These are phyloP conservation scores for Rhodofomes roseus DNA, from an alignment of 1,284 basidiomycete genomes.

Conservation along the genomic window DNA sequence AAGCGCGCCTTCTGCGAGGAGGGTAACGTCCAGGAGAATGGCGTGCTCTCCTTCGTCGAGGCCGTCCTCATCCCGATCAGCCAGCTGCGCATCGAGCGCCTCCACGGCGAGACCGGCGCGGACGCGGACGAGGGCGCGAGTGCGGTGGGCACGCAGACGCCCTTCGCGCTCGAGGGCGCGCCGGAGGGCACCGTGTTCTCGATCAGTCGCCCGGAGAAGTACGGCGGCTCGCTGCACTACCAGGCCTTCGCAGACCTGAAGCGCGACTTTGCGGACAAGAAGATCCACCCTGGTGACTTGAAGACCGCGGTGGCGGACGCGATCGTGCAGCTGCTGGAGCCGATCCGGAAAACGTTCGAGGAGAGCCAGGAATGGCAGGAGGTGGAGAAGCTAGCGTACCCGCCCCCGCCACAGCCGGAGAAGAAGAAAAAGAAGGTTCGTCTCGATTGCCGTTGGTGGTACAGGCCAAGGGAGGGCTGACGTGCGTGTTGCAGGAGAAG, in stretches of 20 bases:
- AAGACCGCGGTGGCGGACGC: constrained; percentile 82
- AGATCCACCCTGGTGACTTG: constrained; percentile 88
- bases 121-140: constrained; percentile 38
- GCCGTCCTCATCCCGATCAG: constrained; percentile 91
- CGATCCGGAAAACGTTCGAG: constrained; percentile 78
- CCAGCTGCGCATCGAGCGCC: constrained; percentile 63
- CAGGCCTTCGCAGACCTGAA: constrained; percentile 63
- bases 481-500: constrained; percentile 48
- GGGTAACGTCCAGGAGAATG: constrained; percentile 89
- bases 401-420: constrained; percentile 62
- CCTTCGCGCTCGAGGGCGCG: constrained; percentile 64
- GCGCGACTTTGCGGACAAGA: constrained; percentile 74
- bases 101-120: constrained; percentile 36
- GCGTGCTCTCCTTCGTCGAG: constrained; percentile 85
- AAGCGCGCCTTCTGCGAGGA: constrained; percentile 93
- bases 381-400: constrained; percentile 82
- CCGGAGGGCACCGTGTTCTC: constrained; percentile 85
- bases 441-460: not conserved
- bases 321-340: constrained; percentile 77
- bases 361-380: constrained; percentile 80
- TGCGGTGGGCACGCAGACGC: constrained; percentile 45
- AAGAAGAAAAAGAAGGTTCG: constrained; percentile 61
- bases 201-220: constrained; percentile 74
- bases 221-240: constrained; percentile 85
- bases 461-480: not conserved